Conservation (phyloP, 257 asterid genomes). For the Gentiana macrophylla region DNA sequence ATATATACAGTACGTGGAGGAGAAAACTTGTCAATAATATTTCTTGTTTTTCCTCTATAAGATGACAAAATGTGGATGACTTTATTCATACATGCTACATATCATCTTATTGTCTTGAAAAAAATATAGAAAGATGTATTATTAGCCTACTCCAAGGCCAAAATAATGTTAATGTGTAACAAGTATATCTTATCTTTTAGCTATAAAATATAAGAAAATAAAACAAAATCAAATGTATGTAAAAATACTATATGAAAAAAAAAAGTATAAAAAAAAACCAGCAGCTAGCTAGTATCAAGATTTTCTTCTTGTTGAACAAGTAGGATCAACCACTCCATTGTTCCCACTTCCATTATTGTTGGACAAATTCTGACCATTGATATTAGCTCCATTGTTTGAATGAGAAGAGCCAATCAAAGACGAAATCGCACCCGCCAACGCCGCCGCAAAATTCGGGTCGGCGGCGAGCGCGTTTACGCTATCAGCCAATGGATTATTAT, state of each 20-base stretch:
- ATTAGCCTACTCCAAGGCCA: slow-evolving; percentile 4
- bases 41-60: slow-evolving; percentile 12
- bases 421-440: slow-evolving; percentile 25
- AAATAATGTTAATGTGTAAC: slow-evolving; percentile 1
- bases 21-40: slow-evolving; percentile 1
- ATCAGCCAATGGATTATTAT: slow-evolving; percentile 15
- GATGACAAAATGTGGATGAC: slow-evolving; percentile 4
- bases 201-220: too few species aligned
- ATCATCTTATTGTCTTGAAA: too few species aligned
- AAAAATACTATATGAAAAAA: neutral
- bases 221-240: neutral
- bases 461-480: slow-evolving; percentile 24
- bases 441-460: slow-evolving; percentile 32
- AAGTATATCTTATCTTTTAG: neutral
- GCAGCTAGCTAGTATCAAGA: neutral
- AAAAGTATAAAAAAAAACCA: neutral
- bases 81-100: neutral
- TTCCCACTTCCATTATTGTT: slow-evolving; percentile 36
- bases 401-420: slow-evolving; percentile 24
- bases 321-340: slow-evolving; percentile 26
- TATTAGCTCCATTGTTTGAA: slow-evolving; percentile 3
- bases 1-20: slow-evolving; percentile 12
- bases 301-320: slow-evolving; percentile 27
- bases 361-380: too few species aligned
- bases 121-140: too few species aligned